Evolutionary conservation across 345 rosid species (phyloP), one percentile per base, ranked within the genome.

Genomic region (Schrenkiella parvula): DNA sequence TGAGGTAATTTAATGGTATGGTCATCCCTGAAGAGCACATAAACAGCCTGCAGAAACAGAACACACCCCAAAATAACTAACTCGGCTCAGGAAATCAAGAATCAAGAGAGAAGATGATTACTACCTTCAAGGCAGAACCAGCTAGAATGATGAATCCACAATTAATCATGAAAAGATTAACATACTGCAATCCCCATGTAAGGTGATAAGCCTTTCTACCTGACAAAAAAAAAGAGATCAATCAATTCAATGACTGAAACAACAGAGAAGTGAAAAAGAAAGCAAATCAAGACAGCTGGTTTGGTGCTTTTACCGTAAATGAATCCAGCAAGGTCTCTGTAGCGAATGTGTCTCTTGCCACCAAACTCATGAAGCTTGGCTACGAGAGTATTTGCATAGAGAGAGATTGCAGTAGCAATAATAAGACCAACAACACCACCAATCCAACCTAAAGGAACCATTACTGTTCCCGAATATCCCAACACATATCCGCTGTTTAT

Each of bases 391-490:
- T 89, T 91, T 17, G 99, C 96, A 53, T 89, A 74, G 37, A 91
- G 80, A 9, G 99, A 95, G 25, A 95, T 57, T 11, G 76, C 78
- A 43, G 97, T 85, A 32, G 97, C 96, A 1, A 79, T 2, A 43
- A 91, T 3, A 64, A 95, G 81, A 70, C 95, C 96, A 26, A 88
- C 57, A 0, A 84, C 88, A 60, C 99, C 99, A 55, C 81, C 80
- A 35, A 73, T 47, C 99, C 99, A 91, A 62, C 99, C 96, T 64
- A 95, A 79, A 68, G 93, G 92, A 64, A 89, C 96, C 97, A 91
- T 89, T 4, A 95, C 67, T 4, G 95, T 84, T 74, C 90, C 95
- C 6, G 99, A 81, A 78, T 89, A 95, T 66, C 99, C 99, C 79
- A 95, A 79, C 56, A 91, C 93, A 80, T 82, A 95, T 0, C 88